Evolutionary conservation across 2,329 filamentous ascomycete genomes (phyloP).

Genomic region (Hymenoscyphus salicellus): DNA sequence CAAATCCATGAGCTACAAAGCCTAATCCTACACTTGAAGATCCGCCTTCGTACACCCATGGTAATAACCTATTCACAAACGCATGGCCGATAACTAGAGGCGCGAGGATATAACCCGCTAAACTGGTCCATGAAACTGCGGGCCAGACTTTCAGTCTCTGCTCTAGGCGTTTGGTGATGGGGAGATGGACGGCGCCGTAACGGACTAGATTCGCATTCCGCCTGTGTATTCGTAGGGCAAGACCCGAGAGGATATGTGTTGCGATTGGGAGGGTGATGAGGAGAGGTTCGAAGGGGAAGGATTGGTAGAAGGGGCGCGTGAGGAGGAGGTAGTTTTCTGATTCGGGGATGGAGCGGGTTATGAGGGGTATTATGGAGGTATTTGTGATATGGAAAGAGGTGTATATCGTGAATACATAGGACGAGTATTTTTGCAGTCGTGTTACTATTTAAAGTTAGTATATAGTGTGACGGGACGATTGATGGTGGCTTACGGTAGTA

Average conservation of each 20-base stretch:
- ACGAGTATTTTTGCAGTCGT: slow-evolving; percentile 82
- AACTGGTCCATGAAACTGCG: slow-evolving; percentile 63
- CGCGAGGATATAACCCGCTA: slow-evolving; percentile 68
- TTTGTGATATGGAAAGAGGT: slow-evolving; percentile 74
- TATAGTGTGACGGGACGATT: slow-evolving; percentile 31
- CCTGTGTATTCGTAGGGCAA: slow-evolving; percentile 73
- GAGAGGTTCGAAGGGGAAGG: slow-evolving; percentile 72
- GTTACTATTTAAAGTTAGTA: slow-evolving; percentile 50
- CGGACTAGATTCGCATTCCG: slow-evolving; percentile 67
- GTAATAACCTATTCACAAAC: slow-evolving; percentile 71
- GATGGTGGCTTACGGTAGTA: slow-evolving; percentile 61
- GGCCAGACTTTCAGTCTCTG: slow-evolving; percentile 50
- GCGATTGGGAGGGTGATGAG: slow-evolving; percentile 72
- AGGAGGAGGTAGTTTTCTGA: slow-evolving; percentile 87
- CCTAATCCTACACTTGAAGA: slow-evolving; percentile 80
- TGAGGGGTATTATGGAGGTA: slow-evolving; percentile 74
- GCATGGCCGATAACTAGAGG: slow-evolving; percentile 68
- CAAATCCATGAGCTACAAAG: slow-evolving; percentile 83
- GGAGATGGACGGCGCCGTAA: slow-evolving; percentile 67
- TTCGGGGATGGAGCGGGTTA: slow-evolving; percentile 67
- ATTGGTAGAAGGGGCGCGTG: slow-evolving; percentile 89
- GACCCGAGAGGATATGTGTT: slow-evolving; percentile 72
- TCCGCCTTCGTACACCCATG: slow-evolving; percentile 74
- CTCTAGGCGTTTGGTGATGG: slow-evolving; percentile 44
- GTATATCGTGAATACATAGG: slow-evolving; percentile 78